Percentiles rank a stretch among this genome's conserved stretches.
Conservation (phyloP, 768 basidiomycete species). For the Leccinum pellstonianum region DNA sequence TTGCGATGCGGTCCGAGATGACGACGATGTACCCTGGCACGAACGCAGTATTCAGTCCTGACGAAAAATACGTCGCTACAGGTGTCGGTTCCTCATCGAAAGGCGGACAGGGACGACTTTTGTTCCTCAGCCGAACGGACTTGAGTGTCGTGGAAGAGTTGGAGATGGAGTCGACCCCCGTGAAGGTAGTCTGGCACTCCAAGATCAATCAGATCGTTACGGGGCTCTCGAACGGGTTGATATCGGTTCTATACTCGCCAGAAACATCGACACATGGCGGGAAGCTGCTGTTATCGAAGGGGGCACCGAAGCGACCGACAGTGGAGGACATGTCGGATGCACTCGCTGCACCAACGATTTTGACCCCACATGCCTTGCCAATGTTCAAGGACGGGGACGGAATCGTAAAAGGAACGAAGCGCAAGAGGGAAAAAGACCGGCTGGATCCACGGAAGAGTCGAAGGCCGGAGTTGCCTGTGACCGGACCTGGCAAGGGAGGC, state of each 20-base stretch:
- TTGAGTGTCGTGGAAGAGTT: slow-evolving; percentile 68
- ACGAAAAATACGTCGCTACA: slow-evolving; percentile 85
- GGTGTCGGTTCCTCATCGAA: slow-evolving; percentile 71
- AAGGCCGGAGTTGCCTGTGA: slow-evolving; percentile 89
- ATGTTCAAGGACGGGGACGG: slow-evolving; percentile 84
- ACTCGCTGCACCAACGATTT: slow-evolving; percentile 79
- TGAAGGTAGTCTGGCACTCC: slow-evolving; percentile 92
- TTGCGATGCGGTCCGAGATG: slow-evolving; percentile 62
- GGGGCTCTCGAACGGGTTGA: slow-evolving; percentile 83
- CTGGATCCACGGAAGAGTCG: slow-evolving; percentile 89
- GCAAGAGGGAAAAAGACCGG: slow-evolving; percentile 87
- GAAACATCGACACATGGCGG: slow-evolving; percentile 87
- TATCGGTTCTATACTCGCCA: slow-evolving; percentile 92
- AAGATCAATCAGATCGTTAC: slow-evolving; percentile 96
- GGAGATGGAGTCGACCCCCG: slow-evolving; percentile 74
- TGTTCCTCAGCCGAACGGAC: slow-evolving; percentile 70
- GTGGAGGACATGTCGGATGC: slow-evolving; percentile 89
- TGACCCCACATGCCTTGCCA: slow-evolving; percentile 88
- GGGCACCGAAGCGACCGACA: slow-evolving; percentile 77
- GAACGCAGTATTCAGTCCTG: slow-evolving; percentile 94
- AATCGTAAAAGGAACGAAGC: slow-evolving; percentile 71
- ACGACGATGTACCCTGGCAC: slow-evolving; percentile 87
- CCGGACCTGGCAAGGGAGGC: slow-evolving; percentile 90
- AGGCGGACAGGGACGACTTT: slow-evolving; percentile 65
- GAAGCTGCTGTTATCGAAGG: slow-evolving; percentile 83